Conservation (phyloP, 495 filamentous ascomycete genomes). For the Podospora fimiseda region DNA sequence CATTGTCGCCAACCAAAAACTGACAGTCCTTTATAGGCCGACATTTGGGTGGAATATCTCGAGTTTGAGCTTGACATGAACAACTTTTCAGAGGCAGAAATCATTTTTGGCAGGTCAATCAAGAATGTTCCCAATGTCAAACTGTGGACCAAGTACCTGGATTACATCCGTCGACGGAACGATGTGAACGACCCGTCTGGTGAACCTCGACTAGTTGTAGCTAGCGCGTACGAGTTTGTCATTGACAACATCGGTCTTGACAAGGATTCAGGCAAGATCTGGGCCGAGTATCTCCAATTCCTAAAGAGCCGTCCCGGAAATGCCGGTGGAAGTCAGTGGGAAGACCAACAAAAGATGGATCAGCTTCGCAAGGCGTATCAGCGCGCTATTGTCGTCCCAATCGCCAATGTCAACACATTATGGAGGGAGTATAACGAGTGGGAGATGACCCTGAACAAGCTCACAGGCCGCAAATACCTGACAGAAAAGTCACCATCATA, state of each 20-base stretch:
- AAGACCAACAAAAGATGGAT: constrained; percentile 98
- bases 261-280: constrained; percentile 82
- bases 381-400: constrained; percentile 77
- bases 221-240: constrained; percentile 83
- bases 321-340: constrained; percentile 80
- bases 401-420: constrained; percentile 65
- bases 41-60: constrained; percentile 79
- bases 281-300: constrained; percentile 90
- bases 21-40: constrained; percentile 53
- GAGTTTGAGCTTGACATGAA: constrained; percentile 82
- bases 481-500: constrained; percentile 87
- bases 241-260: constrained; percentile 86
- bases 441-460: constrained; percentile 86
- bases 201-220: constrained; percentile 65
- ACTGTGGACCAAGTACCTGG: constrained; percentile 89
- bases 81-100: constrained; percentile 68
- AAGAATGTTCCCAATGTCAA: constrained; percentile 67
- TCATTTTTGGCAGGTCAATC: constrained; percentile 71
- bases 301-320: constrained; percentile 77
- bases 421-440: constrained; percentile 99
- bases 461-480: constrained; percentile 82
- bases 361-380: constrained; percentile 84
- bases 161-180: constrained; percentile 88
- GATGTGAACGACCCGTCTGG: constrained; percentile 77
- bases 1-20: background rate